phyloP scores from a whole-genome alignment of 2,329 filamentous ascomycete species.

The Pseudogymnoascus sp. region DNA sequence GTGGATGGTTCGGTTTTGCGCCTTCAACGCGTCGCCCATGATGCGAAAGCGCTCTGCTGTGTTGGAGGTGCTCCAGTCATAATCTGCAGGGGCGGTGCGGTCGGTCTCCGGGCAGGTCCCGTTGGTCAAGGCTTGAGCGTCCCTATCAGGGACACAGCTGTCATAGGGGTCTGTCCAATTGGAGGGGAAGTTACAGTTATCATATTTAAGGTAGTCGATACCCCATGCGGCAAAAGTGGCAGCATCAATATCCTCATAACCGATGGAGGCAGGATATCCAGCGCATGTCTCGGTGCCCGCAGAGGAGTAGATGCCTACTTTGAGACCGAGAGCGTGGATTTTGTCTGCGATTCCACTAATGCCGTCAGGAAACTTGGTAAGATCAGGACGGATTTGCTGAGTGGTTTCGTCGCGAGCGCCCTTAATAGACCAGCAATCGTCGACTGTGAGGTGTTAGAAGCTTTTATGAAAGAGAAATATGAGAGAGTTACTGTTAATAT shows the following conservation, averaged over 20 bases:
- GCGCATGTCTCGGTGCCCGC: slow-evolving; percentile 34
- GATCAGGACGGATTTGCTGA: slow-evolving; percentile 40
- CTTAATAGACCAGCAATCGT: slow-evolving; percentile 54
- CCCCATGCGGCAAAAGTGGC: slow-evolving; percentile 51
- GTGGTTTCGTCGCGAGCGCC: slow-evolving; percentile 35
- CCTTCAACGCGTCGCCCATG: slow-evolving; percentile 47
- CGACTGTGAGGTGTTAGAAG: slow-evolving; percentile 29
- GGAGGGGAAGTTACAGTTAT: slow-evolving; percentile 43
- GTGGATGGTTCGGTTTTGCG: slow-evolving; percentile 39
- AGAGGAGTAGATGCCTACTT: slow-evolving; percentile 57
- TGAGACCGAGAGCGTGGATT: slow-evolving; percentile 50
- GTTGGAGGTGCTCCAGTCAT: slow-evolving; percentile 43
- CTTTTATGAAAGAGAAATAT: neutral
- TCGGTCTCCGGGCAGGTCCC: slow-evolving; percentile 35
- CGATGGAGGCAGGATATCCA: slow-evolving; percentile 47
- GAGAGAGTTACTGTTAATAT: slow-evolving; percentile 40
- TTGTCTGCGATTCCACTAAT: slow-evolving; percentile 46
- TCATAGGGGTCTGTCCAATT: slow-evolving; percentile 34
- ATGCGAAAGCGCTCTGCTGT: slow-evolving; percentile 39
- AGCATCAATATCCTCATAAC: slow-evolving; percentile 51
- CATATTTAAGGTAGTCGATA: slow-evolving; percentile 53
- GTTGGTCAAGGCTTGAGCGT: slow-evolving; percentile 29
- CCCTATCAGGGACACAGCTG: slow-evolving; percentile 34
- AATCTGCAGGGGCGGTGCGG: slow-evolving; percentile 36
- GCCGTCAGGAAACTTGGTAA: slow-evolving; percentile 49